phyloP scores from a whole-genome alignment of 768 basidiomycete genomes.

The Epithele typhae region DNA sequence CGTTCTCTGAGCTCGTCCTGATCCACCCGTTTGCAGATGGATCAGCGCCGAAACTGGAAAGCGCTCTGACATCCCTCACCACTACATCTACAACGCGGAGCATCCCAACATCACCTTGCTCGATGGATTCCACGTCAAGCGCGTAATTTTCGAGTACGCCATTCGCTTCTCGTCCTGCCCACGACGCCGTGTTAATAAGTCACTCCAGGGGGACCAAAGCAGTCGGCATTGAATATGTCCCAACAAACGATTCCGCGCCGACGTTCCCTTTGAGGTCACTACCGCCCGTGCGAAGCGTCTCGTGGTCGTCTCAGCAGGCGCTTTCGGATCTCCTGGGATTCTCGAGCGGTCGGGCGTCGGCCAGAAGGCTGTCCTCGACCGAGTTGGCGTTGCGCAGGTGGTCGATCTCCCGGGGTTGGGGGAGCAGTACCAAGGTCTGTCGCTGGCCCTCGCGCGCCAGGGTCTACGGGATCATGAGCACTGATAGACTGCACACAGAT shows the following conservation, averaged over 20 bases:
- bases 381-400: slow-evolving; percentile 26
- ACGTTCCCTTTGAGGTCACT: slow-evolving; percentile 2
- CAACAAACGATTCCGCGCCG: slow-evolving; percentile 25
- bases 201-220: slow-evolving; percentile 16
- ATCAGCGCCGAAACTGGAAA: slow-evolving; percentile 47
- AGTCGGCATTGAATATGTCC: slow-evolving; percentile 34
- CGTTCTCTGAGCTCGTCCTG: too few relatives aligned
- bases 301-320: slow-evolving; percentile 37
- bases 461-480: background rate
- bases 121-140: slow-evolving; percentile 32
- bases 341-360: slow-evolving; percentile 54
- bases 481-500: slow-evolving; percentile 13
- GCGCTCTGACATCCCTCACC: slow-evolving; percentile 53
- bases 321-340: slow-evolving; percentile 45
- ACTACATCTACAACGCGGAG: slow-evolving; percentile 32
- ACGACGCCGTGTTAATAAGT: too few relatives aligned
- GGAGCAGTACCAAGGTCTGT: slow-evolving; percentile 32
- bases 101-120: slow-evolving; percentile 26
- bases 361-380: slow-evolving; percentile 24
- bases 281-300: slow-evolving; percentile 30
- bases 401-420: slow-evolving; percentile 42
- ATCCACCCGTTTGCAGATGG: slow-evolving; percentile 37
- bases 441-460: too few relatives aligned
- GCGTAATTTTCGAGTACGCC: slow-evolving; percentile 33
- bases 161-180: too few relatives aligned